Conservation (phyloP, 2,329 filamentous ascomycete species). For the Sphaerulina musiva region DNA sequence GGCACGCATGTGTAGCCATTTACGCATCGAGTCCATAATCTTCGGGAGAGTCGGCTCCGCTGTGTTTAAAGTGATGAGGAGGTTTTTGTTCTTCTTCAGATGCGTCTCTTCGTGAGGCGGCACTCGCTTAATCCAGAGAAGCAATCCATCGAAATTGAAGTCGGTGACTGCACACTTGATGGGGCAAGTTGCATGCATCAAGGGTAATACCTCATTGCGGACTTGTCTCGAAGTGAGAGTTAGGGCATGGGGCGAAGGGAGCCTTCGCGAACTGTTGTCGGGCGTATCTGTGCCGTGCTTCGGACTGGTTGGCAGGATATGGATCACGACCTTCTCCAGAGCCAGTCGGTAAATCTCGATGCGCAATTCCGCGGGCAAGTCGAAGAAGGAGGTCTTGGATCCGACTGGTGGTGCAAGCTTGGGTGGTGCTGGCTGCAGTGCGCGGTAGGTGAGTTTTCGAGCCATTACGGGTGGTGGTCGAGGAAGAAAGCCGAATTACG, state of each 20-base stretch:
- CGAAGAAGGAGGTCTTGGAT: conserved; percentile 22
- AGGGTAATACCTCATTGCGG: conserved; percentile 29
- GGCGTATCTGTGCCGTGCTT: conserved; percentile 7
- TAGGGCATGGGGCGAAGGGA: conserved; percentile 25
- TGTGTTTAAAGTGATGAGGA: conserved; percentile 26
- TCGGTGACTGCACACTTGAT: conserved; percentile 30
- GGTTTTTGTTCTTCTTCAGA: conserved; percentile 26
- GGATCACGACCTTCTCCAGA: conserved; percentile 27
- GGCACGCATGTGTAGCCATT: conserved; percentile 29
- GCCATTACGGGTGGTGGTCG: conserved; percentile 12
- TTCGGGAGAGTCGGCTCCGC: conserved; percentile 15
- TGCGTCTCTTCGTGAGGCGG: conserved; percentile 26
- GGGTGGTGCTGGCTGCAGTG: conserved; percentile 12
- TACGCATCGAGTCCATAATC: conserved; percentile 21
- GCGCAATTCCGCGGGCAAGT: conserved; percentile 31
- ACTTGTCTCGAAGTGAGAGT: conserved; percentile 26
- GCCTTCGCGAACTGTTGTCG: conserved; percentile 10
- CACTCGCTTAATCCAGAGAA: conserved; percentile 28
- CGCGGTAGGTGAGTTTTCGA: conserved; percentile 15
- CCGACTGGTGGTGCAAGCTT: conserved; percentile 11
- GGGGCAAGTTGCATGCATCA: conserved; percentile 28
- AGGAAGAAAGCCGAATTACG: conserved; percentile 1
- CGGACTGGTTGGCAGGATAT: conserved; percentile 24
- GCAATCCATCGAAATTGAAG: conserved; percentile 30
- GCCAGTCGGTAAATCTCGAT: conserved; percentile 31